Base-by-base conservation (phyloP, 345 rosid species). In the Euphorbia tirucalli region DNA sequence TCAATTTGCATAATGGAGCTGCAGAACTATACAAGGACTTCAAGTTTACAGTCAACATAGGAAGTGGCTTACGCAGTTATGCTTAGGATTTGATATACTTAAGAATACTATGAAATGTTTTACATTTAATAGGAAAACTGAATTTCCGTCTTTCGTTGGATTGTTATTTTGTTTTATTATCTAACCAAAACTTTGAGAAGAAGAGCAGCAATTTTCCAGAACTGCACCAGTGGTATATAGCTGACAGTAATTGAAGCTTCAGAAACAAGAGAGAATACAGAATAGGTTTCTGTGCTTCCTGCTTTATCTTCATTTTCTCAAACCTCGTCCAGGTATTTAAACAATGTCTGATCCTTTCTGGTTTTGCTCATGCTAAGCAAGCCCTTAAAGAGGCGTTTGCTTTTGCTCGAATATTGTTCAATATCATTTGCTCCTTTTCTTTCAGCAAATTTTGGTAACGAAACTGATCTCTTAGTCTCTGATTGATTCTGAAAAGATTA, bases 361-460 rank as follows among this genome's bases (percentile, higher is more conserved):
- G 88, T 66, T 80, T 81, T 89, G 75, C 85, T 77, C 83, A 88
- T 74, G 86, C 95, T 84, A 61, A 88, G 87, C 83, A 89, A 70
- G 56, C 95, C 93, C 83, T 86, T 88, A 41, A 90, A 63, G 60
- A 85, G 83, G 46, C 82, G 84, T 73, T 85, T 85, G 83, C 80
- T 85, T 79, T 82, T 85, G 80, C 86, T 75, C 44, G 87, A 80
- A 76, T 74, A 64, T 25, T 72, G 67, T 22, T 83, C 84, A 16
- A 71, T 65, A 7, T 86, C 90, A 22, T 74, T 67, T 61, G 39
- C 37, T 58, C 73, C 71, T 52, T 78, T 77, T 81, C 84, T 82
- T 49, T 63, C 85, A 43, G 66, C 66, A 57, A 39, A 41, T 58
- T 35, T 72, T 48, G 86, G 76, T 78, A 78, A 59, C 2, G 93